Evolutionary conservation across 2,329 filamentous ascomycete species (phyloP), one percentile per base, ranked within the genome.

Genomic region (Cladobotryum protrusum): DNA sequence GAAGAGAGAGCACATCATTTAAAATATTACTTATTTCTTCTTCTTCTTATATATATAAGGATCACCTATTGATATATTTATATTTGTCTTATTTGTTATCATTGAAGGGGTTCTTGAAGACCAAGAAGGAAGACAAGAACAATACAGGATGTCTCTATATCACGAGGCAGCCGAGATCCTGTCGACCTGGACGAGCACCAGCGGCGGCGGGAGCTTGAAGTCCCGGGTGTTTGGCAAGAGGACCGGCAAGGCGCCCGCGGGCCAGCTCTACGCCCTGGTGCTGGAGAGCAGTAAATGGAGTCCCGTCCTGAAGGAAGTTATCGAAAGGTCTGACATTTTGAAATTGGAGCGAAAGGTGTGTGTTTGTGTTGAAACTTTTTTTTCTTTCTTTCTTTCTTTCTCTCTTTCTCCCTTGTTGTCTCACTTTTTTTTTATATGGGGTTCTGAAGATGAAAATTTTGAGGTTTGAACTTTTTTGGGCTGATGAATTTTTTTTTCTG

Each of bases 221-320:
- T 89, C 89, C 7, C 78, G 88, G 34, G 82, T 97, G 41, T 97
- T 93, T 67, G 75, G 76, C 52, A 85, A 83, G 54, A 86, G 86
- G 59, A 74, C 77, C 7, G 70, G 89, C 57, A 95, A 92, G 63
- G 90, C 87, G 14, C 79, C 85, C 3, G 85, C 86, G 0, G 84
- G 85, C 11, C 88, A 95, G 63, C 75, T 97, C 7, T 97, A 93
- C 65, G 93, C 93, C 8, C 74, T 99, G 34, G 86, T 90, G 18
- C 79, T 86, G 18, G 91, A 97, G 68, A 83, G 88, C 1, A 84
- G 86, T 58, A 97, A 96, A 82, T 96, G 92, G 89, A 93, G 91
- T 59, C 66, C 75, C 3, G 76, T 96, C 3, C 71, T 99, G 43
- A 89, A 89, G 61, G 90, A 96, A 62, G 85, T 96, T n/a, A 82